Evolutionary conservation across 1,139 yeast genomes (phyloP).

Genomic region (Eremothecium sinecaudum): DNA sequence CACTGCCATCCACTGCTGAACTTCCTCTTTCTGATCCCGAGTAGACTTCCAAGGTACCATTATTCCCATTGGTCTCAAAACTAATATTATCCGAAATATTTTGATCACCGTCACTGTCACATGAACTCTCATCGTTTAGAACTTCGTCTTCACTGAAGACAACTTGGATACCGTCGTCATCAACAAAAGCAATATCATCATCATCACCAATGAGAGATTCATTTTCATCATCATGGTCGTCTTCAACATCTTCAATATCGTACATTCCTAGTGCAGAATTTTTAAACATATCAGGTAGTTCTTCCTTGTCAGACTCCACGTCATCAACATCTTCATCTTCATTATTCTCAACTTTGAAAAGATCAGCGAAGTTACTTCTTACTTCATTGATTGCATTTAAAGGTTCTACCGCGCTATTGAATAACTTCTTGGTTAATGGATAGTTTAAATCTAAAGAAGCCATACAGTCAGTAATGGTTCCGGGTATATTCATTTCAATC

Average conservation of each 20-base stretch:
- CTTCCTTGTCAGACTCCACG: constrained; percentile 60
- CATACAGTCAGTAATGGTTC: constrained; percentile 46
- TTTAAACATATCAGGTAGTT: constrained; percentile 71
- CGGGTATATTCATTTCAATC: constrained; percentile 57
- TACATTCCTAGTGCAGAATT: constrained; percentile 93
- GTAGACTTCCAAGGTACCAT: constrained; percentile 20
- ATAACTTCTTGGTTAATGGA: constrained; percentile 54
- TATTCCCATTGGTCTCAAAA: constrained; percentile 20
- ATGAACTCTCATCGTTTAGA: constrained; percentile 21
- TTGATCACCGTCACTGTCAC: constrained; percentile 16
- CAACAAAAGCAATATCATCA: constrained; percentile 33
- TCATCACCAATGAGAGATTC: constrained; percentile 35
- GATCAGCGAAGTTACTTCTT: constrained; percentile 49
- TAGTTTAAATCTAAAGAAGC: constrained; percentile 62
- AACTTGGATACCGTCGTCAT: constrained; percentile 34
- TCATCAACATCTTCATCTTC: constrained; percentile 57
- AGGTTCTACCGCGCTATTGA: constrained; percentile 51
- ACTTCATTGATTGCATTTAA: constrained; percentile 53
- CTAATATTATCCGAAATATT: constrained; percentile 16
- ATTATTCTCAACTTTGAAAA: constrained; percentile 45
- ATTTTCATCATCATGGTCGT: constrained; percentile 43
- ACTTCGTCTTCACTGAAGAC: constrained; percentile 35
- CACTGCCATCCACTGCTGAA: constrained; percentile 24
- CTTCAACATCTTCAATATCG: constrained; percentile 68
- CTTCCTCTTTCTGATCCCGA: constrained; percentile 31